Evolutionary conservation across 2,329 filamentous ascomycete species (phyloP), one percentile per base, ranked within the genome.

Genomic region (Colletotrichum lindemuthianum): DNA sequence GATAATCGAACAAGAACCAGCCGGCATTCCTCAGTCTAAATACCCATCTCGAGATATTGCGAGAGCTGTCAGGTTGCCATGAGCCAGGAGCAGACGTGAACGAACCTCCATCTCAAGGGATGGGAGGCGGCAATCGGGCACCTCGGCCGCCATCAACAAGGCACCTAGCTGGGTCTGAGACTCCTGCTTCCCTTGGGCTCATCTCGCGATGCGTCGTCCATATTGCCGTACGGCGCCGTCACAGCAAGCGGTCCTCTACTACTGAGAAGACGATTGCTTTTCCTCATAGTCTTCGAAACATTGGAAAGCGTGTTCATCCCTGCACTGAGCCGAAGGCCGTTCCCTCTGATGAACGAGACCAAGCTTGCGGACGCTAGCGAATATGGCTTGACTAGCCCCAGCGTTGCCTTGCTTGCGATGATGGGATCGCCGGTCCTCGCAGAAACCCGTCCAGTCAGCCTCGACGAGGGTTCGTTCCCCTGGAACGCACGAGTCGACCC

Each of bases 121-220:
- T 65, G 37, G 63, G 58, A 37, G 34, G 40, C 12, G 47, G 5
- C 24, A 24, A 24, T 24, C 24, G n/a, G n/a, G n/a, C n/a, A 24
- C 34, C 6, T 36, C 36, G 47, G 56, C 6, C 47, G 36, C 44
- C 40, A 43, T 43, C 51, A 57, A 41, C 34, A 57, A 56, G 58
- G 47, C 51, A 58, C 47, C 51, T 52, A 44, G 39, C 45, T 15
- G 24, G 52, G 63, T 63, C 63, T 63, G 12, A 65, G 59, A 63
- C 51, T 57, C 52, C 58, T 57, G 41, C 44, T 61, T 65, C 63
- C 63, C 63, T 65, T 65, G 58, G 59, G 43, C n/a, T 53, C 63
- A 65, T 65, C 47, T 65, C 58, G 63, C 52, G 44, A 65, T 65
- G 58, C 63, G 36, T 63, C 63, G 57, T 16, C 40, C 40, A 65